These are phyloP conservation scores for Neofusicoccum kwambonambiense DNA, from an alignment of 2,329 filamentous ascomycete genomes.

Conservation along the genomic window DNA sequence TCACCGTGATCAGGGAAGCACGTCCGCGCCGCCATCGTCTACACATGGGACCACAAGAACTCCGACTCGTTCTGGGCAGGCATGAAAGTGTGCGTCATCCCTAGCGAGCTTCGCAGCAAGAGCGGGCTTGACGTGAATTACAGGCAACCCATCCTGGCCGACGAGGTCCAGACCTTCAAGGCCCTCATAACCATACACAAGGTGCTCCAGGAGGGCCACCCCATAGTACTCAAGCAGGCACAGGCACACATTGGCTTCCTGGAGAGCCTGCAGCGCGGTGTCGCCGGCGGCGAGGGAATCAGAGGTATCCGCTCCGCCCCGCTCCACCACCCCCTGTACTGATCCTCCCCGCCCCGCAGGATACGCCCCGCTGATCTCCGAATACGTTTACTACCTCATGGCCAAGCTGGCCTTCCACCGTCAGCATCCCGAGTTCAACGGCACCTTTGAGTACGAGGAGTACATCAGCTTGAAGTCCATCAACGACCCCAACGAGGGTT, in stretches of 20 bases:
- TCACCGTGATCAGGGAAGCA: conserved; percentile 67
- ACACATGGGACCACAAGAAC: conserved; percentile 98
- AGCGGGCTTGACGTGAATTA: conserved; percentile 14
- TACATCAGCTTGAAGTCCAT: conserved; percentile 97
- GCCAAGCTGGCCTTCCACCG: conserved; percentile 96
- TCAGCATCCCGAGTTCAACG: conserved; percentile 96
- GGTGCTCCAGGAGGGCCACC: conserved; percentile 94
- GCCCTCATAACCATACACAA: conserved; percentile 97
- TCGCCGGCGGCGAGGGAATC: conserved; percentile 73
- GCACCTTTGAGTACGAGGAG: conserved; percentile 98
- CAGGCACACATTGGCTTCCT: conserved; percentile 88
- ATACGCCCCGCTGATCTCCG: conserved; percentile 87
- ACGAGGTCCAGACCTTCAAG: conserved; percentile 99
- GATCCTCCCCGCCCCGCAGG: conserved; percentile 39
- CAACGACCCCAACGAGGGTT: conserved; percentile 96
- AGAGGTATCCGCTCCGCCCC: conserved; percentile 55
- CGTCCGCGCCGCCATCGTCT: conserved; percentile 96
- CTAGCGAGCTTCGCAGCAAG: background rate
- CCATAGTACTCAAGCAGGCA: conserved; percentile 80
- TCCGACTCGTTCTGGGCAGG: conserved; percentile 94
- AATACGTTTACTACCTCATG: conserved; percentile 94
- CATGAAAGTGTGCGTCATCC: conserved; percentile 78
- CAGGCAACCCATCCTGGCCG: conserved; percentile 94
- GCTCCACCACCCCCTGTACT: background rate
- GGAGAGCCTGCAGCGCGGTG: conserved; percentile 83